Evolutionary conservation across 2,329 filamentous ascomycete species (phyloP), one percentile per base, ranked within the genome.

Genomic region (Colletotrichum godetiae): DNA sequence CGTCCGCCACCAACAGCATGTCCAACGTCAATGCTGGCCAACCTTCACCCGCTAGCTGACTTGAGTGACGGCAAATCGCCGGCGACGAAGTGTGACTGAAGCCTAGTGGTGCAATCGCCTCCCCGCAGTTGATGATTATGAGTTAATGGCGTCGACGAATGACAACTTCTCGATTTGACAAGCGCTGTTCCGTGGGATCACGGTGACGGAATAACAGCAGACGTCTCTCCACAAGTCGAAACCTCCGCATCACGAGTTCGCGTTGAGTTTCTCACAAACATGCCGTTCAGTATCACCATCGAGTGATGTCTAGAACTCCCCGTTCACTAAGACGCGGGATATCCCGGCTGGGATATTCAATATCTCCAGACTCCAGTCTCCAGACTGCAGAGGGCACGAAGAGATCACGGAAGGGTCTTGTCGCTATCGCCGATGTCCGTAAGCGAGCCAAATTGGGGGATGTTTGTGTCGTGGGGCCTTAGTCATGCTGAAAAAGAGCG

Each of bases 1-100:
- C 57, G 29, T 52, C 31, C 66, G 65, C 66, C 70, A 73, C 66
- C 56, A n/a, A 63, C 37, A 69, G 68, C 55, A 35, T 33, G 57
- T n/a, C 56, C n/a, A 69, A 69, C 67, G 59, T 37, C 42, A 37
- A 60, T 22, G 27, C 12, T 22, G 33, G 31, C n/a, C 29, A 19
- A 27, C 33, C 49, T 60, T 59, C 35, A 56, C 62, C 46, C n/a
- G 31, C 55, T n/a, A 46, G 24, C 52, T 57, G 52, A 22, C 24
- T 49, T 27, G 24, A 12, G 42, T 49, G 33, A 37, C 49, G 49
- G 29, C 49, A 55, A 69, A 29, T 31, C 53, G 27, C 53, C 53
- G 15, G 66, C 57, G 13, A 42, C 59, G 52, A 64, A 49, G 56
- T 27, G 37, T 49, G 5, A 35, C 27, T 56, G 55, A 5, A 24